Evolutionary conservation across 2,329 filamentous ascomycete species (phyloP).

Genomic region (Colletotrichum sp.): DNA sequence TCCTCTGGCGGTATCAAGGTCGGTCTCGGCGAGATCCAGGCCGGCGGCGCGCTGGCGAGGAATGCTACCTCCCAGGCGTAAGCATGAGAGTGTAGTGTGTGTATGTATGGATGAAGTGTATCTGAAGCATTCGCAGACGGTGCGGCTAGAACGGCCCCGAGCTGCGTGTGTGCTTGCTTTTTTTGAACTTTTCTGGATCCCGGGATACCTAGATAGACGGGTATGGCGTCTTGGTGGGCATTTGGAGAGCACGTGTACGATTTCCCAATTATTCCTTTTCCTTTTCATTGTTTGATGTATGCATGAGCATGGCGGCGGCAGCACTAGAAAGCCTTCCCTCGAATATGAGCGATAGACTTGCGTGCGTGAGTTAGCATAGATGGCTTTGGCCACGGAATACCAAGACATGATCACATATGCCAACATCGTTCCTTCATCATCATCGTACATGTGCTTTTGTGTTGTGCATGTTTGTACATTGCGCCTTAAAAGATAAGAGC

Average conservation of each 20-base stretch:
- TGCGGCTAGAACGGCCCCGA: background rate
- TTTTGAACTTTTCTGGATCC: background rate
- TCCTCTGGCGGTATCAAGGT: constrained; percentile 9
- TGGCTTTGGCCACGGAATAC: constrained; percentile 8
- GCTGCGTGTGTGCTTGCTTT: background rate
- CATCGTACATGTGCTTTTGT: no score
- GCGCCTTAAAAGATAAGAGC: no score
- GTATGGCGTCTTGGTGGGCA: constrained; percentile 11
- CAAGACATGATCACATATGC: background rate
- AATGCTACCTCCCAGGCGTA: constrained; percentile 8
- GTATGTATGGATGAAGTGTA: background rate
- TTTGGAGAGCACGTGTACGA: constrained; percentile 14
- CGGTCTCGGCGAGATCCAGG: constrained; percentile 8
- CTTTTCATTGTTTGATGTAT: background rate
- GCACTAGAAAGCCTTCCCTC: background rate
- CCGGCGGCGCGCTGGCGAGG: constrained; percentile 6
- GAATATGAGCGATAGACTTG: background rate
- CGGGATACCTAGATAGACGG: constrained; percentile 14
- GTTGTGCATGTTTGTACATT: no score
- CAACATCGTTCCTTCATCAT: no score
- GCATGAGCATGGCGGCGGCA: background rate
- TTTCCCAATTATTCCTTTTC: background rate
- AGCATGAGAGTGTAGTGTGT: background rate
- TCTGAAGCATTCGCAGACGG: background rate
- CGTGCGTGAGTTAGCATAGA: background rate